Evolutionary conservation across 495 filamentous ascomycete species (phyloP), one percentile per base, ranked within the genome.

Genomic region (Podospora pseudoanserina): DNA sequence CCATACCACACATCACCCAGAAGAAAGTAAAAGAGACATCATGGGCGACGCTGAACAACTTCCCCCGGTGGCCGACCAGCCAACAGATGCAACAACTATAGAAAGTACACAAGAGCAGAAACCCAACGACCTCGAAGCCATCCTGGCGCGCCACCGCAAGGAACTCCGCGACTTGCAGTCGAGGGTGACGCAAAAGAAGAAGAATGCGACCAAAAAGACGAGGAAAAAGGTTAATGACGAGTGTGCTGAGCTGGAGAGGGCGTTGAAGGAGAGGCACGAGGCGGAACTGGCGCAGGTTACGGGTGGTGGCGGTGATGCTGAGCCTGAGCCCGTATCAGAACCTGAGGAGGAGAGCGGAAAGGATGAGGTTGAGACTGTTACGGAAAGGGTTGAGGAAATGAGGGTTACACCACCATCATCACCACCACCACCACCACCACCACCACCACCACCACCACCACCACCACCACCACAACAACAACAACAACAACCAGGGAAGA

Each of bases 201-300:
- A 97, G 81, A 86, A 88, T 65, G 93, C 95, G 28, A 95, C 90
- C 53, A 99, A 97, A 81, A 98, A 97, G 85, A 97, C 93, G 18
- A 87, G 95, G 34, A 96, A 93, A 78, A 90, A 89, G 55, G 84
- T 98, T 71, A 93, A 91, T 72, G 88, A 92, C 69, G 91, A 96
- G 79, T 95, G 92, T 77, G 89, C 88, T 32, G 80, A 85, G 65
- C 83, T 94, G 66, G 91, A 94, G 78, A 76, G 81, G 20, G 82
- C 90, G 39, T 77, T 94, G n/a, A 86, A 85, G 60, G 87, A 90
- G 66, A 79, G 78, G 60, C 93, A 96, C 2, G 83, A 84, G 32
- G 76, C 76, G 1, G 94, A 98, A 73, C 72, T 92, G 2, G 82
- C 86, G 15, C 79, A 79, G 18, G 70, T 96, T 16, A 83, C 79